Conservation (phyloP, 2,329 filamentous ascomycete genomes). For the Xylariaceae sp. region DNA sequence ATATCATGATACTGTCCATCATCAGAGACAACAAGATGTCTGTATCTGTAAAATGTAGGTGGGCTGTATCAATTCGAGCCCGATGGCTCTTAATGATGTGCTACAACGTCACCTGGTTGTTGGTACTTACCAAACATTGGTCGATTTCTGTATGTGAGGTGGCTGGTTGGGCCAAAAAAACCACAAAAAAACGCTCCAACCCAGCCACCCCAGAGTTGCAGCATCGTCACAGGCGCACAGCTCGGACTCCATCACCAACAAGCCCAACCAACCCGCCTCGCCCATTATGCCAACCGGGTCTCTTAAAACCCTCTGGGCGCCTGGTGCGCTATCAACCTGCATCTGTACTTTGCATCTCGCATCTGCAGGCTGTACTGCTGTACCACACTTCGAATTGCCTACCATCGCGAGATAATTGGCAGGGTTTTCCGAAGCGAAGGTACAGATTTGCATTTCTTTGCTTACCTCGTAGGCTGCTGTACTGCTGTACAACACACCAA, state of each 20-base stretch:
- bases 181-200: too few species aligned
- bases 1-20: too few species aligned
- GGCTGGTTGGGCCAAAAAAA: slow-evolving; percentile 12
- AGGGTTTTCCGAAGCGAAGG: slow-evolving; percentile 9
- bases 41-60: too few species aligned
- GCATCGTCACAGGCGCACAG: slow-evolving; percentile 10
- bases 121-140: too few species aligned
- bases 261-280: slow-evolving; percentile 20
- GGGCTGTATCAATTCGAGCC: too few species aligned
- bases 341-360: slow-evolving; percentile 13
- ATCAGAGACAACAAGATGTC: too few species aligned
- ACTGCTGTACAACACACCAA: slow-evolving; percentile 11
- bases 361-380: slow-evolving; percentile 9
- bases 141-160: too few species aligned
- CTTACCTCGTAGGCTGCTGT: too few species aligned
- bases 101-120: too few species aligned
- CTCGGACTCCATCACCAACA: too few species aligned
- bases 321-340: slow-evolving; percentile 12
- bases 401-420: slow-evolving; percentile 13
- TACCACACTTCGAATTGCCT: too few species aligned
- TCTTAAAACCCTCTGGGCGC: slow-evolving; percentile 15
- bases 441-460: slow-evolving; percentile 1
- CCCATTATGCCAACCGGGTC: slow-evolving; percentile 19
- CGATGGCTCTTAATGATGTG: too few species aligned
- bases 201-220: slow-evolving; percentile 19